phyloP scores from a whole-genome alignment of 495 filamentous ascomycete species.

The Parathielavia hyrcaniae region DNA sequence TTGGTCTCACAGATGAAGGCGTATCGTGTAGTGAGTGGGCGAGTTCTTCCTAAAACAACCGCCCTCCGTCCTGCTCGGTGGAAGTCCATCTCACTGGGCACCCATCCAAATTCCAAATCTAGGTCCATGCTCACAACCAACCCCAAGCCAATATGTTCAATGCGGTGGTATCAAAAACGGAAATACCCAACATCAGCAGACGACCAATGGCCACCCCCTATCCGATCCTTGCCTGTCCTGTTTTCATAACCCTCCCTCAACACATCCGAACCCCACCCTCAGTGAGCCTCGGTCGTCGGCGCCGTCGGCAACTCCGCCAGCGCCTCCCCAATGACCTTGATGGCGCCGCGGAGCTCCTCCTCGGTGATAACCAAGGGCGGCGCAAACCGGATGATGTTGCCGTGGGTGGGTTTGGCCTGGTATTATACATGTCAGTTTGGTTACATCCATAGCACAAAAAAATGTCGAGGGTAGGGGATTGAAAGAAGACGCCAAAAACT shows the following conservation, averaged over 20 bases:
- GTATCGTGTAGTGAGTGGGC: no score
- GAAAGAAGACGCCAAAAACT: conserved; percentile 24
- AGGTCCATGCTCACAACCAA: neutral
- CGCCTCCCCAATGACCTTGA: conserved; percentile 69
- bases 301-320: conserved; percentile 54
- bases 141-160: neutral
- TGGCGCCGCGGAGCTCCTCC: conserved; percentile 70
- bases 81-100: no score
- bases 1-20: no score
- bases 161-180: conserved; percentile 13
- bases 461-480: no score
- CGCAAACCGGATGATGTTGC: conserved; percentile 95
- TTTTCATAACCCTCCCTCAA: neutral
- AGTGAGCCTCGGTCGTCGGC: conserved; percentile 29
- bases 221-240: neutral
- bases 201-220: neutral
- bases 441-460: no score
- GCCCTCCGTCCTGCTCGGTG: no score
- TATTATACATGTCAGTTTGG: neutral
- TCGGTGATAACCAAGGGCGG: conserved; percentile 83
- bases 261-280: no score
- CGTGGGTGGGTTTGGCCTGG: conserved; percentile 95
- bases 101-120: neutral
- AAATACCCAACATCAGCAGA: neutral
- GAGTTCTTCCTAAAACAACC: no score